A percentile compares a stretch with the other conserved stretches of the same genome.
Conservation (phyloP, 768 basidiomycete species). For the Psilocybe subaeruginosa region DNA sequence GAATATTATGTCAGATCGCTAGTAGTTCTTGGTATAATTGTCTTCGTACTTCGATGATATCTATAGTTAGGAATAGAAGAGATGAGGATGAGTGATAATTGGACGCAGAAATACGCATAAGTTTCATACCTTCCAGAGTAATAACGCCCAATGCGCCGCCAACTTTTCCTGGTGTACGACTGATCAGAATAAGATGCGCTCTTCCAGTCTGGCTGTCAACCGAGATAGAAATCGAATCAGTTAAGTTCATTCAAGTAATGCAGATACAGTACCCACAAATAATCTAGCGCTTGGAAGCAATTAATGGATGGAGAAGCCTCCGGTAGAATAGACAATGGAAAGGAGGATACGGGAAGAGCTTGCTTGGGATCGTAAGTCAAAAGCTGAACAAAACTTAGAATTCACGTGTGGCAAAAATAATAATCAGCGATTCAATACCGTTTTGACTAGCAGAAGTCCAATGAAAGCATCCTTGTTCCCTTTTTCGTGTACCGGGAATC, state of each 20-base stretch:
- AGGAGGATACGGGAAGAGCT: slow-evolving; percentile 71
- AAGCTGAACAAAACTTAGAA: slow-evolving; percentile 48
- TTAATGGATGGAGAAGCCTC: slow-evolving; percentile 90
- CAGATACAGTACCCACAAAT: slow-evolving; percentile 61
- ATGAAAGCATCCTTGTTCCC: slow-evolving; percentile 75
- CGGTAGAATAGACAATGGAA: slow-evolving; percentile 82
- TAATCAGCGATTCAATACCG: slow-evolving; percentile 59
- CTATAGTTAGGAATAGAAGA: slow-evolving; percentile 31
- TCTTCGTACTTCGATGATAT: slow-evolving; percentile 66
- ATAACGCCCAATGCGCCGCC: slow-evolving; percentile 92
- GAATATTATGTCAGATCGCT: not conserved
- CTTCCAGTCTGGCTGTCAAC: slow-evolving; percentile 83
- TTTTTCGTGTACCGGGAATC: slow-evolving; percentile 86
- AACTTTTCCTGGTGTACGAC: slow-evolving; percentile 76
- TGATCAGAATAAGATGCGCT: slow-evolving; percentile 87
- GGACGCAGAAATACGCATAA: not conserved
- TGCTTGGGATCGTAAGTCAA: slow-evolving; percentile 86
- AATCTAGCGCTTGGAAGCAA: slow-evolving; percentile 94
- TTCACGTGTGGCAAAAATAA: slow-evolving; percentile 80
- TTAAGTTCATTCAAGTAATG: not conserved
- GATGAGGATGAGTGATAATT: slow-evolving; percentile 3
- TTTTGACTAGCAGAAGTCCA: slow-evolving; percentile 83
- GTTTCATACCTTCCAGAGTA: slow-evolving; percentile 73
- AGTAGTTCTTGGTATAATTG: not conserved
- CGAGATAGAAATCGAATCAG: too few species aligned